Evolutionary conservation across 108 stramenopile genomes (phyloP).

Genomic region (Nannochloropsis oceanica): DNA sequence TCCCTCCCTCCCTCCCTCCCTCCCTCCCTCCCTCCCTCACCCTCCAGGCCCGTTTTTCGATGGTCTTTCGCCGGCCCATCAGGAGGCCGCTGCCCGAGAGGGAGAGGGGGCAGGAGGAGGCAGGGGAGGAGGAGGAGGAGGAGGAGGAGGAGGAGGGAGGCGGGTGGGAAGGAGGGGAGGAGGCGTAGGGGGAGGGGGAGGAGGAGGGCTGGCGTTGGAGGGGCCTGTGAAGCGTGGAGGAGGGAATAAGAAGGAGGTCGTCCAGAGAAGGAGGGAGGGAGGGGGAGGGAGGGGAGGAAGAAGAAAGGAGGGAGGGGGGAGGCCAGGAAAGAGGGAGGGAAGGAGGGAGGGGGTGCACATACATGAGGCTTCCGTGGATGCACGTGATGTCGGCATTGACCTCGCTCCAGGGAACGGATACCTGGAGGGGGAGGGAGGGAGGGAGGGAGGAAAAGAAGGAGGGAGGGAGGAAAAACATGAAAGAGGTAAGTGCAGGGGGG

Average conservation of each 20-base stretch:
- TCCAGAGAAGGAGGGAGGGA: background rate
- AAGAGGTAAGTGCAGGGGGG: no score
- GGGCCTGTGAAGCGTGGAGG: background rate
- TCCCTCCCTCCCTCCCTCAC: background rate
- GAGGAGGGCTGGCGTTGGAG: background rate
- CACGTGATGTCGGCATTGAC: slow-evolving; percentile 30
- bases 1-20: background rate
- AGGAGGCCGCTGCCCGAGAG: background rate
- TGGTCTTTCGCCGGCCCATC: slow-evolving; percentile 1
- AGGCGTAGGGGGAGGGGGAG: background rate
- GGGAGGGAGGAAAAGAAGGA: background rate
- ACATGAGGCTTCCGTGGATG: slow-evolving; percentile 5
- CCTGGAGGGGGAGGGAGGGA: background rate
- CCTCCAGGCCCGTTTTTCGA: slow-evolving; percentile 19
- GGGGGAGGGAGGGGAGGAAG: background rate
- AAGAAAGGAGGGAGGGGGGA: background rate
- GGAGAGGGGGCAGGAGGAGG: background rate
- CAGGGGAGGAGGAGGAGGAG: background rate
- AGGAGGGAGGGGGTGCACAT: background rate
- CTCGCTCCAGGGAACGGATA: slow-evolving; percentile 9
- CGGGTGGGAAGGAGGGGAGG: background rate
- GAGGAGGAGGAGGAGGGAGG: background rate
- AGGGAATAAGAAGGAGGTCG: background rate
- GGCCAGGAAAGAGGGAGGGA: background rate
- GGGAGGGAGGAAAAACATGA: background rate